These are phyloP conservation scores for Triticum monococcum DNA, from an alignment of 176 grass and related monocot genomes.

Conservation along the genomic window DNA sequence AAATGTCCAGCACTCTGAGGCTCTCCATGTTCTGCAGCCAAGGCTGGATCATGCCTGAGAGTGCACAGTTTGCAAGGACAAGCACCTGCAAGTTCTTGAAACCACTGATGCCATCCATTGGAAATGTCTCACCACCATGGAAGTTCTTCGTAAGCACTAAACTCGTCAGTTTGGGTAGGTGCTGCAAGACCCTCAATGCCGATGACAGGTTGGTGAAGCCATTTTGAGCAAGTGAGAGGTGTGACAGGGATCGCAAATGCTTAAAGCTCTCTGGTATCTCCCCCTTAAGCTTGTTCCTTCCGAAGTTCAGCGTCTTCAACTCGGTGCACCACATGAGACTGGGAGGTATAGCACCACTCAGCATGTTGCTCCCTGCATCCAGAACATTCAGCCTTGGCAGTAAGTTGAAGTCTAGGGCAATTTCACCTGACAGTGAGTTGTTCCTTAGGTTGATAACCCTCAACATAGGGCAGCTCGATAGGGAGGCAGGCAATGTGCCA, in stretches of 20 bases:
- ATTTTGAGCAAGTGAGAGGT: slow-evolving; percentile 44
- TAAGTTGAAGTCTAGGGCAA: slow-evolving; percentile 44
- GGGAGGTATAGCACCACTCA: slow-evolving; percentile 55
- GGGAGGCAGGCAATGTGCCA: slow-evolving; percentile 63
- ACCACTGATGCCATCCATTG: slow-evolving; percentile 27
- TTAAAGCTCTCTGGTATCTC: slow-evolving; percentile 51
- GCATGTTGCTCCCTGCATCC: slow-evolving; percentile 60
- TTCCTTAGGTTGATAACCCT: slow-evolving; percentile 66
- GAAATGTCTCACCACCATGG: slow-evolving; percentile 45
- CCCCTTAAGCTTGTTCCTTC: slow-evolving; percentile 45
- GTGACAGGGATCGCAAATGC: slow-evolving; percentile 42
- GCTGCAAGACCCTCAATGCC: slow-evolving; percentile 48
- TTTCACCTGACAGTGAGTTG: slow-evolving; percentile 54
- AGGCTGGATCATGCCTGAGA: slow-evolving; percentile 34
- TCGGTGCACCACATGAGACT: slow-evolving; percentile 25
- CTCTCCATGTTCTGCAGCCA: slow-evolving; percentile 40
- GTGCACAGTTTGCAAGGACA: slow-evolving; percentile 48
- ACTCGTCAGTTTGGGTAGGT: slow-evolving; percentile 45
- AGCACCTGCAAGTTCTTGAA: slow-evolving; percentile 55
- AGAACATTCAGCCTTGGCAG: slow-evolving; percentile 47
- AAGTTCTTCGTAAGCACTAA: slow-evolving; percentile 61
- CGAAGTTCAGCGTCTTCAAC: slow-evolving; percentile 52
- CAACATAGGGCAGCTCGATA: slow-evolving; percentile 45
- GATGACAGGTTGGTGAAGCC: slow-evolving; percentile 47
- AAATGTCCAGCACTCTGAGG: slow-evolving; percentile 59